A percentile compares a stretch with the other conserved stretches of the same genome.
Conservation (phyloP, 2,329 filamentous ascomycete genomes). For the Huntiella savannae region DNA sequence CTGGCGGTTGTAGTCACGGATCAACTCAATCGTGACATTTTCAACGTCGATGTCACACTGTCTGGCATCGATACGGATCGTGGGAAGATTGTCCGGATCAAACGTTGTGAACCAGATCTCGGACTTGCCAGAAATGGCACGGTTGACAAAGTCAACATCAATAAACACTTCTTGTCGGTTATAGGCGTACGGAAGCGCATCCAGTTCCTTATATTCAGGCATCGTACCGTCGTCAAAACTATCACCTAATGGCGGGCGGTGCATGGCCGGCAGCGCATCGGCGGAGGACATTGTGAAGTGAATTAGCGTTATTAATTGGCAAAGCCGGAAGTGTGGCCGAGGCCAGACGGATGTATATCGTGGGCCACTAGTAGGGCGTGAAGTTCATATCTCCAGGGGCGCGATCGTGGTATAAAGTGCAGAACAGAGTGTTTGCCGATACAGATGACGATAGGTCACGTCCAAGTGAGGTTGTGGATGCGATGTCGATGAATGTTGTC, state of each 20-base stretch:
- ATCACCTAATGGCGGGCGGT: background rate
- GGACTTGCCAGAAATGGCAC: constrained; percentile 56
- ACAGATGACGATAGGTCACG: too few species aligned
- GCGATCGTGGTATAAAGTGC: too few species aligned
- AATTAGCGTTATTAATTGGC: too few species aligned
- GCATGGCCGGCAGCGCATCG: background rate
- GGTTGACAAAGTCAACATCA: constrained; percentile 68
- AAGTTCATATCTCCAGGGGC: too few species aligned
- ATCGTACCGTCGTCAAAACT: constrained; percentile 16
- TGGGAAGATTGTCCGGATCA: constrained; percentile 35
- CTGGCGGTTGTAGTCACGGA: constrained; percentile 17
- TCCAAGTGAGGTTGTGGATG: too few species aligned
- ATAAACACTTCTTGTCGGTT: constrained; percentile 76
- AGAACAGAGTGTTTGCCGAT: too few species aligned
- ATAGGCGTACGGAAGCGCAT: constrained; percentile 31
- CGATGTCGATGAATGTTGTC: too few species aligned
- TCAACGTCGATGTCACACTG: constrained; percentile 38
- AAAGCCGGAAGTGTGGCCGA: too few species aligned
- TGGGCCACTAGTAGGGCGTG: too few species aligned
- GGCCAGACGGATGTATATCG: too few species aligned
- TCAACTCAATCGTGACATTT: constrained; percentile 31
- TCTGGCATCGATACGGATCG: constrained; percentile 41
- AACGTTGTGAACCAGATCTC: constrained; percentile 59
- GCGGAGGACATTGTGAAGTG: too few species aligned
- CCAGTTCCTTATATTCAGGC: constrained; percentile 19